A percentile compares a stretch with the other conserved stretches of the same genome.
phyloP scores from a whole-genome alignment of 805 yeast genomes.

The Candida saitoana region DNA sequence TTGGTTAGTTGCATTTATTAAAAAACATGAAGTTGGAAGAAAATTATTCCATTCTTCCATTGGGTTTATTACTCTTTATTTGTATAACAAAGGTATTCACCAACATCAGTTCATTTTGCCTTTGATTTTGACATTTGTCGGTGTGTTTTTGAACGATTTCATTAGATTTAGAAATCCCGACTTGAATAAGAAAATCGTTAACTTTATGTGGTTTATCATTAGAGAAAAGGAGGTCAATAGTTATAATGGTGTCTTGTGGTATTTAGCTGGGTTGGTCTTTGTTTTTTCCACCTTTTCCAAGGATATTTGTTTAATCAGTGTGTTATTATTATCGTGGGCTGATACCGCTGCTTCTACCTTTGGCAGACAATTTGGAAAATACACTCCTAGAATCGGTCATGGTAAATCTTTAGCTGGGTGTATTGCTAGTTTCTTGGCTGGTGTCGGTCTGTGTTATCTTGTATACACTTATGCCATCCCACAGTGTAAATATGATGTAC shows the following conservation, averaged over 20 bases:
- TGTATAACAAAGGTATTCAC: slow-evolving; percentile 62
- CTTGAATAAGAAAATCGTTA: slow-evolving; percentile 67
- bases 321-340: slow-evolving; percentile 87
- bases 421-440: slow-evolving; percentile 75
- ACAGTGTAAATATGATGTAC: slow-evolving; percentile 47
- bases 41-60: slow-evolving; percentile 85
- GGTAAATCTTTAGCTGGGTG: slow-evolving; percentile 90
- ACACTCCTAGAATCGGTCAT: slow-evolving; percentile 71
- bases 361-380: slow-evolving; percentile 81
- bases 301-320: slow-evolving; percentile 74
- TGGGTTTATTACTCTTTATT: slow-evolving; percentile 72
- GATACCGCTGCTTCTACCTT: slow-evolving; percentile 95
- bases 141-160: slow-evolving; percentile 60
- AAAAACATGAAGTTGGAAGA: slow-evolving; percentile 85
- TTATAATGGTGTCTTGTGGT: slow-evolving; percentile 87
- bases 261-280: slow-evolving; percentile 69
- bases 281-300: slow-evolving; percentile 70
- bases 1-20: slow-evolving; percentile 39
- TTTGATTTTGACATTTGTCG: slow-evolving; percentile 49
- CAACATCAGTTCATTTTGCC: slow-evolving; percentile 57
- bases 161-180: slow-evolving; percentile 57
- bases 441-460: slow-evolving; percentile 59
- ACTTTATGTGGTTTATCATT: slow-evolving; percentile 73
- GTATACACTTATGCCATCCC: slow-evolving; percentile 77
- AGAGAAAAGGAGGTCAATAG: slow-evolving; percentile 70